Evolutionary conservation across 164 flowering plant genomes (phyloP).

Genomic region (Aristolochia fimbriata): DNA sequence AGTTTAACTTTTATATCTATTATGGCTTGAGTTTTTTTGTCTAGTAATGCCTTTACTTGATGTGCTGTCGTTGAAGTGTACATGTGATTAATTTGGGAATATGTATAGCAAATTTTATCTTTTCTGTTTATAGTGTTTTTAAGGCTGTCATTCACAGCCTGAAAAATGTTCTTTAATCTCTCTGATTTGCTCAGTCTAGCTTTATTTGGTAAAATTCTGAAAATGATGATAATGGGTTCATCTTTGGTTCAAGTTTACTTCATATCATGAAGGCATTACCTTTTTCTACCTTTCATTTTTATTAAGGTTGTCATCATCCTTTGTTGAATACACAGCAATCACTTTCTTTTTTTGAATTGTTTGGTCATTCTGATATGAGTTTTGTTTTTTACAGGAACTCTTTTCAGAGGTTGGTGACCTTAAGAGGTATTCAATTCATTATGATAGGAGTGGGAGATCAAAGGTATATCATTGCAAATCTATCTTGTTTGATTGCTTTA

Average conservation of each 20-base stretch:
- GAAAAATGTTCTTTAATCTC: no score
- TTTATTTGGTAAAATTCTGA: no score
- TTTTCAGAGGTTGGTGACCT: conserved; percentile 91
- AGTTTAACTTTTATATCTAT: no score
- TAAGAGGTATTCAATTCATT: conserved; percentile 65
- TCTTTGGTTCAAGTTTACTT: neutral
- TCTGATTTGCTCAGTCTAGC: no score
- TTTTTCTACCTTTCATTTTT: neutral
- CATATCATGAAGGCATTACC: neutral
- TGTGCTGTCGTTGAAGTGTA: no score
- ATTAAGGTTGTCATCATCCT: neutral
- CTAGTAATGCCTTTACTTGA: no score
- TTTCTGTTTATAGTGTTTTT: no score
- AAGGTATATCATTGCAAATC: conserved; percentile 47
- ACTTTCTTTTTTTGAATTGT: neutral
- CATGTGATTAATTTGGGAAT: no score
- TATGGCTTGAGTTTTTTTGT: no score
- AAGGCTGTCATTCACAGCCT: no score
- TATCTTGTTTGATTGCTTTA: conserved; percentile 2
- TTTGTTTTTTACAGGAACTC: conserved; percentile 46
- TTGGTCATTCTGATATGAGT: neutral
- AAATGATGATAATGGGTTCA: neutral
- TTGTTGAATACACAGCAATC: neutral
- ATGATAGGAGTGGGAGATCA: conserved; percentile 95
- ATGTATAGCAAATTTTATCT: no score